These are phyloP conservation scores for Polyplosphaeria fusca DNA, from an alignment of 495 filamentous ascomycete species.

Conservation along the genomic window DNA sequence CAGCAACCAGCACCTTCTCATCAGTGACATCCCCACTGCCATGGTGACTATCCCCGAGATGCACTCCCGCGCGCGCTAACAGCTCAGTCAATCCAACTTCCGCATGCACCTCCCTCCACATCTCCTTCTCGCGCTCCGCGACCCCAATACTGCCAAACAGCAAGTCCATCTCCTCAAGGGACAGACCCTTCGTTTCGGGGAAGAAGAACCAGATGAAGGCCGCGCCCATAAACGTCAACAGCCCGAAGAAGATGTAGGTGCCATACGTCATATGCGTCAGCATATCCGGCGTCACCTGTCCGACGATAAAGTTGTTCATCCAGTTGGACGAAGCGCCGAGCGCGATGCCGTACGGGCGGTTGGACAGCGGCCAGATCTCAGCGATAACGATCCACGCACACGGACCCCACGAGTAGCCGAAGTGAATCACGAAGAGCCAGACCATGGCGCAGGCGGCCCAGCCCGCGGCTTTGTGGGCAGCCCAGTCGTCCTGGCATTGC, in stretches of 20 bases:
- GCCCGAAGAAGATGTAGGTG: constrained; percentile 76
- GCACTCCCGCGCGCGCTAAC: constrained; percentile 9
- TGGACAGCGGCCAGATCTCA: constrained; percentile 74
- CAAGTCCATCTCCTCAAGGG: constrained; percentile 59
- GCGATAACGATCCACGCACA: constrained; percentile 66
- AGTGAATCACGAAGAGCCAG: constrained; percentile 79
- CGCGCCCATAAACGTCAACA: constrained; percentile 63
- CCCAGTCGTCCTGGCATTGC: constrained; percentile 58
- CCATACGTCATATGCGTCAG: constrained; percentile 67
- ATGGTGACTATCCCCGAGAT: not conserved
- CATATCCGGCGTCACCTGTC: constrained; percentile 75
- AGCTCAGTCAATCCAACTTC: constrained; percentile 30
- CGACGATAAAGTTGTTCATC: constrained; percentile 67
- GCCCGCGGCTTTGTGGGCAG: constrained; percentile 58
- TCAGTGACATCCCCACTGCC: not conserved
- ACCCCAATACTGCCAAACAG: constrained; percentile 57
- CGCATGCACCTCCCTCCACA: constrained; percentile 26
- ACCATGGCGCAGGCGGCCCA: constrained; percentile 80
- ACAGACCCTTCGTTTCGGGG: constrained; percentile 53
- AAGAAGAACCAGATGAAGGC: constrained; percentile 51
- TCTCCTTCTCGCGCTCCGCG: constrained; percentile 30
- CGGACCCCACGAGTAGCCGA: constrained; percentile 70
- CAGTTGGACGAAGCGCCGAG: constrained; percentile 58
- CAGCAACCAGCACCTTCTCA: constrained; percentile 18
- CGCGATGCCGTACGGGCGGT: constrained; percentile 69